phyloP scores from a whole-genome alignment of 1,284 basidiomycete genomes.

The Boletellus deceptivus region DNA sequence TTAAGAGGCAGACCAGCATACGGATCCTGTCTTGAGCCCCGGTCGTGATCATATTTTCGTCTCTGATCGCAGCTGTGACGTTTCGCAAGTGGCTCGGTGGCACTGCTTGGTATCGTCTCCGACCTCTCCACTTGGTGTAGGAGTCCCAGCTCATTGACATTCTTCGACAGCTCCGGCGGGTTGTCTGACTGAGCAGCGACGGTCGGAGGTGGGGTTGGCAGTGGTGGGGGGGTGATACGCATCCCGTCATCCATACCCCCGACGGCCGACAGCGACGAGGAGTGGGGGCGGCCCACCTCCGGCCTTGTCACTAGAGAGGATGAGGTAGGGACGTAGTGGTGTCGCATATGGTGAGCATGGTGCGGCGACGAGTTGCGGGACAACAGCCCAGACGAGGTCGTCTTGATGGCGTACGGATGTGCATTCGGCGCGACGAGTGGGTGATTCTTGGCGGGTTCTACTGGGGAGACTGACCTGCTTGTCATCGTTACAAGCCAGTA shows the following conservation, averaged over 20 bases:
- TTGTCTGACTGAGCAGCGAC: neutral
- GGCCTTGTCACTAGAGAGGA: slow-evolving; percentile 8
- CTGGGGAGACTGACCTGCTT: slow-evolving; percentile 18
- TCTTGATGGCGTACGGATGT: slow-evolving; percentile 40
- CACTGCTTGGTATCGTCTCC: slow-evolving; percentile 14
- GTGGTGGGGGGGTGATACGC: slow-evolving; percentile 8
- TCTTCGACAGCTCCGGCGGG: neutral
- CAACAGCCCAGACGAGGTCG: slow-evolving; percentile 38
- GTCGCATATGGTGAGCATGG: slow-evolving; percentile 19
- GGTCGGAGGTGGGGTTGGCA: slow-evolving; percentile 18
- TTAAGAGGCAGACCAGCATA: slow-evolving; percentile 18
- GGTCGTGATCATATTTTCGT: neutral
- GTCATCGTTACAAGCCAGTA: slow-evolving; percentile 10
- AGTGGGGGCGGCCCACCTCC: slow-evolving; percentile 22
- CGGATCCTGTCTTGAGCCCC: neutral
- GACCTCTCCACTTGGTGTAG: slow-evolving; percentile 8
- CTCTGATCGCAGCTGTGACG: slow-evolving; percentile 3
- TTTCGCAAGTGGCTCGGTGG: slow-evolving; percentile 2
- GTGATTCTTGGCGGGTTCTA: slow-evolving; percentile 16
- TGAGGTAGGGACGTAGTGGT: slow-evolving; percentile 33
- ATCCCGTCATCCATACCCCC: slow-evolving; percentile 1
- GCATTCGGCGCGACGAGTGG: slow-evolving; percentile 28
- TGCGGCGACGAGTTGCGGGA: slow-evolving; percentile 37
- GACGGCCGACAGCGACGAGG: slow-evolving; percentile 23
- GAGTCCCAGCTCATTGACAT: neutral